Percentiles rank a stretch among this genome's conserved stretches.
phyloP scores from a whole-genome alignment of 2,329 filamentous ascomycete genomes.

The Coniochaeta prunicola region DNA sequence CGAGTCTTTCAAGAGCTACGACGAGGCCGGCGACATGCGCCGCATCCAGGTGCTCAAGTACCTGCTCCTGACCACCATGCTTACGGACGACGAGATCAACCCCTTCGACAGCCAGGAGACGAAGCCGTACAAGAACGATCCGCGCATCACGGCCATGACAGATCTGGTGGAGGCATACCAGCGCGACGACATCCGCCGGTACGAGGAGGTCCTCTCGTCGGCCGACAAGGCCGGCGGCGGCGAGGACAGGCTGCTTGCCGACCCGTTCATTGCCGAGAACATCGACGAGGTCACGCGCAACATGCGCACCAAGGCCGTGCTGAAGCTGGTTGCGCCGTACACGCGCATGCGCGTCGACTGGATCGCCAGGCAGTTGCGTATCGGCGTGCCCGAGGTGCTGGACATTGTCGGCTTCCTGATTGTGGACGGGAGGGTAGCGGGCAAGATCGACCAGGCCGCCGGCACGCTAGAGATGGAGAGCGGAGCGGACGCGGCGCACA shows the following conservation, averaged over 20 bases:
- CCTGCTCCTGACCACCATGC: constrained; percentile 90
- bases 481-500: constrained; percentile 64
- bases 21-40: constrained; percentile 93
- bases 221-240: constrained; percentile 50
- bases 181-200: constrained; percentile 85
- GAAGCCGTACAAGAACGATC: constrained; percentile 94
- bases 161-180: constrained; percentile 96
- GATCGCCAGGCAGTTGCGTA: constrained; percentile 82
- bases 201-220: constrained; percentile 78
- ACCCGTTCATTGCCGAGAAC: constrained; percentile 96
- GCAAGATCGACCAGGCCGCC: constrained; percentile 81
- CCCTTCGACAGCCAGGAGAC: constrained; percentile 98
- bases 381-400: constrained; percentile 78
- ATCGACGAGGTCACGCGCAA: constrained; percentile 98
- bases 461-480: constrained; percentile 78
- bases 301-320: constrained; percentile 92
- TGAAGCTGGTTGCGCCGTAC: constrained; percentile 92
- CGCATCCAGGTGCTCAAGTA: constrained; percentile 97
- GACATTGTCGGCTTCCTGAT: constrained; percentile 96
- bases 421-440: constrained; percentile 77
- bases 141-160: constrained; percentile 93
- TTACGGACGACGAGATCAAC: constrained; percentile 98
- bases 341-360: constrained; percentile 83
- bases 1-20: constrained; percentile 97
- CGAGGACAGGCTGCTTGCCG: constrained; percentile 55